Evolutionary conservation across 768 basidiomycete genomes (phyloP).

Genomic region (Tubosaeta sp.): DNA sequence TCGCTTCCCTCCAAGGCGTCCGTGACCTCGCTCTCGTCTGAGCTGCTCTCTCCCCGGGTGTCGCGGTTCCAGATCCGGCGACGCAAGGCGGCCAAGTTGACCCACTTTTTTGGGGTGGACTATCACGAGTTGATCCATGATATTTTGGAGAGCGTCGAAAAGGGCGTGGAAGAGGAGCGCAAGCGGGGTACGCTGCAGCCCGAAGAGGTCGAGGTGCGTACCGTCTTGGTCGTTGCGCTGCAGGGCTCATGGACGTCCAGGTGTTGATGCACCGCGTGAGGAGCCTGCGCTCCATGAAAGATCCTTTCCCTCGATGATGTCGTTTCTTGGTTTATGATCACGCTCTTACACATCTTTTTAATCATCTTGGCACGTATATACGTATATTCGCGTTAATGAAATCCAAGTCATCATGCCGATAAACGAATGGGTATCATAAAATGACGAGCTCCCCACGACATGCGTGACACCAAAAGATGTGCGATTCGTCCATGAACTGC

Average conservation of each 20-base stretch:
- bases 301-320: constrained; percentile 10
- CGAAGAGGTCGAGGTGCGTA: constrained; percentile 68
- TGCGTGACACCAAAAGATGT: constrained; percentile 86
- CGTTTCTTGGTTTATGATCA: constrained; percentile 3
- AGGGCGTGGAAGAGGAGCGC: constrained; percentile 65
- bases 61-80: constrained; percentile 64
- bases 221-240: not conserved
- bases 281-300: constrained; percentile 25
- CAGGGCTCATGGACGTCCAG: constrained; percentile 28
- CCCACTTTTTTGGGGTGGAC: constrained; percentile 84
- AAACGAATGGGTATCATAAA: constrained; percentile 32
- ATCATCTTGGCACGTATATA: constrained; percentile 9
- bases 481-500: constrained; percentile 83
- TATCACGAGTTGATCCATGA: constrained; percentile 75
- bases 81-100: constrained; percentile 75
- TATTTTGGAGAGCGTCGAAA: constrained; percentile 78
- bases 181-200: constrained; percentile 57
- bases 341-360: constrained; percentile 2
- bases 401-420: constrained; percentile 6
- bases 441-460: constrained; percentile 81
- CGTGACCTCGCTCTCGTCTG: constrained; percentile 53
- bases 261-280: constrained; percentile 41
- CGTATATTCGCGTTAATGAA: constrained; percentile 19
- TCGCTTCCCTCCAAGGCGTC: constrained; percentile 68
- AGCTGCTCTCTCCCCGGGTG: constrained; percentile 38